These are phyloP conservation scores for Heliocybe sulcata DNA, from an alignment of 1,284 basidiomycete genomes.

Conservation along the genomic window DNA sequence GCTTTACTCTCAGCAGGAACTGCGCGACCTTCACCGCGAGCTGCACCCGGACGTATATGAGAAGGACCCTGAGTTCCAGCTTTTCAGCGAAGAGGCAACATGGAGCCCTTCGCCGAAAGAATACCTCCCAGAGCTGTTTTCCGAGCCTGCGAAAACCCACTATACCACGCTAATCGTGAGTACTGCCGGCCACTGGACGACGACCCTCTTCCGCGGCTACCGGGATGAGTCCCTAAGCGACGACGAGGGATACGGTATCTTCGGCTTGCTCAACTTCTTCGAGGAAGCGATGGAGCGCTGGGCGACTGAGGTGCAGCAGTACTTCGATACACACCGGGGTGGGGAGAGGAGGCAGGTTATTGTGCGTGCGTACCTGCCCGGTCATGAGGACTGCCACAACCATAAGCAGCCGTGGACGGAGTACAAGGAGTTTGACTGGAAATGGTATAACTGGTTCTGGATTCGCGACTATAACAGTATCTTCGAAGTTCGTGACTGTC, in stretches of 20 bases:
- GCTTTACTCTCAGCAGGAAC: slow-evolving; percentile 41
- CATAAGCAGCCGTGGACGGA: slow-evolving; percentile 33
- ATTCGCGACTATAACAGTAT: slow-evolving; percentile 47
- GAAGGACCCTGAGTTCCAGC: slow-evolving; percentile 17
- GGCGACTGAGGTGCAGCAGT: slow-evolving; percentile 41
- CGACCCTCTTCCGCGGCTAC: slow-evolving; percentile 42
- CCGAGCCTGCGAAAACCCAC: slow-evolving; percentile 28
- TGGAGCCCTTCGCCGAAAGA: slow-evolving; percentile 46
- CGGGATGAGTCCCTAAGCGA: slow-evolving; percentile 25
- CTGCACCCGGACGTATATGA: slow-evolving; percentile 9
- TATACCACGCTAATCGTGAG: slow-evolving; percentile 54
- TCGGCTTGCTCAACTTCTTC: slow-evolving; percentile 47
- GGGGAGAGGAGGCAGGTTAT: slow-evolving; percentile 34
- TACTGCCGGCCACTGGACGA: slow-evolving; percentile 65
- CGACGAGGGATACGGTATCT: slow-evolving; percentile 37
- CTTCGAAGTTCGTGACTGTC: slow-evolving; percentile 35
- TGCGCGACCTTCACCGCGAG: slow-evolving; percentile 35
- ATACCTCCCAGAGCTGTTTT: slow-evolving; percentile 42
- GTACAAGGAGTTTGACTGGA: slow-evolving; percentile 31
- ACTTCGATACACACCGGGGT: slow-evolving; percentile 20
- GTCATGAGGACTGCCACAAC: slow-evolving; percentile 56
- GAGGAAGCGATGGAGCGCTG: slow-evolving; percentile 43
- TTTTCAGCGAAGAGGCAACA: slow-evolving; percentile 47
- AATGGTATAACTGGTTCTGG: slow-evolving; percentile 45
- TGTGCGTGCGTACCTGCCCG: slow-evolving; percentile 54